Conservation (phyloP, 805 yeast genomes). For the Metschnikowia baotianmanensis region DNA sequence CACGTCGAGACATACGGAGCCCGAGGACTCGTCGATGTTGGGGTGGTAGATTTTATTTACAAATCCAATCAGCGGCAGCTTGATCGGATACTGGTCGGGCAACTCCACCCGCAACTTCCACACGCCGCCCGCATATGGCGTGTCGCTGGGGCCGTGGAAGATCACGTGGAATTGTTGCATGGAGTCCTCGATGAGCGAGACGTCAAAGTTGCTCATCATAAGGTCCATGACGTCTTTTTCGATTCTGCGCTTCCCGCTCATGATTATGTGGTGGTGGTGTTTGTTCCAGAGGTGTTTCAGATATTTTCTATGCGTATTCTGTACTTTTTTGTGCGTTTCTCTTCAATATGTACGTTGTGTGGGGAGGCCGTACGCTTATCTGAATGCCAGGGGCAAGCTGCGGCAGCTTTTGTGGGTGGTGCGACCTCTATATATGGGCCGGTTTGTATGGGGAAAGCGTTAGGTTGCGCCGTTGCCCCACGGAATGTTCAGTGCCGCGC, state of each 20-base stretch:
- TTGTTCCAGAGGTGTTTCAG: neutral
- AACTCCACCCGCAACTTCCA: constrained; percentile 93
- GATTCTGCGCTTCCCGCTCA: constrained; percentile 59
- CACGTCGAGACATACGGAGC: constrained; percentile 93
- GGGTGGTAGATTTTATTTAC: constrained; percentile 92
- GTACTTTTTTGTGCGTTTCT: too few relatives aligned
- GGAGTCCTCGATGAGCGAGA: constrained; percentile 69
- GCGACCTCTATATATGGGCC: too few relatives aligned
- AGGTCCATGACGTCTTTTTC: constrained; percentile 96
- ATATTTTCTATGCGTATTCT: too few relatives aligned
- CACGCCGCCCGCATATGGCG: constrained; percentile 86
- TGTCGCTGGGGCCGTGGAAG: constrained; percentile 74
- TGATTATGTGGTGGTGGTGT: constrained; percentile 1
- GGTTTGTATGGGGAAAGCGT: too few relatives aligned
- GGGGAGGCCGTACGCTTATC: too few relatives aligned
- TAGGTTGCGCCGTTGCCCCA: too few relatives aligned
- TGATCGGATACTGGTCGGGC: constrained; percentile 94
- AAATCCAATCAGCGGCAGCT: constrained; percentile 94
- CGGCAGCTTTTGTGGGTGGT: too few relatives aligned
- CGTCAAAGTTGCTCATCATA: constrained; percentile 94
- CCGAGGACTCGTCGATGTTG: constrained; percentile 85
- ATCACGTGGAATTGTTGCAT: constrained; percentile 83
- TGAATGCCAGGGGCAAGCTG: too few relatives aligned
- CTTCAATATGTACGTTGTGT: too few relatives aligned
- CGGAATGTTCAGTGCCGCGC: too few relatives aligned